phyloP scores from a whole-genome alignment of 768 basidiomycete species.

The Cantharellus anzutake region DNA sequence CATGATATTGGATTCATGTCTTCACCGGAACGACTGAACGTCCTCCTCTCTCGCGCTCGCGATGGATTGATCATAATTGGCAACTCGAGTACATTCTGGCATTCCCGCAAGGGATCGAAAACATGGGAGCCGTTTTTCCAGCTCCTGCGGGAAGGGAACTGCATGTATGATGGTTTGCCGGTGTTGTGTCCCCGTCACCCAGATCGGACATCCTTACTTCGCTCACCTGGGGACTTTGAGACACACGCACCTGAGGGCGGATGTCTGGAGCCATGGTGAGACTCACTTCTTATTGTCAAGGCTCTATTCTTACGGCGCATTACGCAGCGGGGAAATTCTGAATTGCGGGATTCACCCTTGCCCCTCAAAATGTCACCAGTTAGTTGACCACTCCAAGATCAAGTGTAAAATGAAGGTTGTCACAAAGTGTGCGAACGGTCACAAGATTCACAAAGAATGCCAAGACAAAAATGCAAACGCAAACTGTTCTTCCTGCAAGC shows the following conservation, averaged over 20 bases:
- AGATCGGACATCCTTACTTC: constrained; percentile 21
- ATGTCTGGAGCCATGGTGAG: constrained; percentile 40
- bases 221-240: constrained; percentile 30
- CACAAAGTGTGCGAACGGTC: constrained; percentile 26
- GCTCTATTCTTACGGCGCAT: no score
- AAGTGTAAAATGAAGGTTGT: constrained; percentile 23
- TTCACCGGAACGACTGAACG: constrained; percentile 48
- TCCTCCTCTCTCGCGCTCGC: constrained; percentile 48
- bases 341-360: constrained; percentile 36
- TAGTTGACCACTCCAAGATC: constrained; percentile 35
- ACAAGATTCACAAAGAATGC: constrained; percentile 28
- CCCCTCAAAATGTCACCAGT: constrained; percentile 40
- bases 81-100: constrained; percentile 37
- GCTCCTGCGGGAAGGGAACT: constrained; percentile 22
- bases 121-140: constrained; percentile 34
- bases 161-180: constrained; percentile 43
- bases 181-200: constrained; percentile 38
- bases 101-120: constrained; percentile 29
- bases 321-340: constrained; percentile 26
- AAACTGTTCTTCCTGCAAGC: constrained; percentile 30
- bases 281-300: not conserved
- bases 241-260: constrained; percentile 39
- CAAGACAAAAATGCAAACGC: constrained; percentile 17
- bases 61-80: constrained; percentile 48
- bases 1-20: constrained; percentile 55